Conservation (phyloP, 768 basidiomycete genomes). For the Suillus discolor region DNA sequence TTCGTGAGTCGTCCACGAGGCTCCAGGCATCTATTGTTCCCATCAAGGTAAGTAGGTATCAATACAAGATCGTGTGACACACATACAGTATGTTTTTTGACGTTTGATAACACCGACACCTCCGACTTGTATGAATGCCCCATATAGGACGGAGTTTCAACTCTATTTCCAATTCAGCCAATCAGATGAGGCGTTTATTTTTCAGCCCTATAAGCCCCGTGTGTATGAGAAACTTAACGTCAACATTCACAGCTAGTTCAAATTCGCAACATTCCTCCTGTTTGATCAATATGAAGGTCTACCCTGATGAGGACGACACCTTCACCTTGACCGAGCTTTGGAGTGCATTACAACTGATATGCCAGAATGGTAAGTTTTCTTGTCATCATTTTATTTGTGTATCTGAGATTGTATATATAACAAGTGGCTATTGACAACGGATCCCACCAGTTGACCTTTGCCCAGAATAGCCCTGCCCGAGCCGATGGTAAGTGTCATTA, state of each 20-base stretch:
- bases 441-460: too few species aligned
- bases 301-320: not conserved
- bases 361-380: not conserved
- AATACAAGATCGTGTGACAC: not conserved
- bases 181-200: not conserved
- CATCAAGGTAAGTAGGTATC: not conserved
- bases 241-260: too few species aligned
- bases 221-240: too few species aligned
- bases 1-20: not conserved
- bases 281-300: not conserved
- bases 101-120: not conserved
- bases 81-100: not conserved
- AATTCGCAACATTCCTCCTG: too few species aligned
- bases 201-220: not conserved
- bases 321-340: not conserved
- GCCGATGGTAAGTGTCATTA: too few species aligned
- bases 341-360: not conserved
- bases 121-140: not conserved
- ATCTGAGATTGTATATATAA: too few species aligned
- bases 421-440: too few species aligned
- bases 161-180: not conserved
- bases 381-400: too few species aligned
- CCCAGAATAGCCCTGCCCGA: too few species aligned
- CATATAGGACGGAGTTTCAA: too few species aligned
- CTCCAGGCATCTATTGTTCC: not conserved